Base-by-base conservation (phyloP, 2,329 filamentous ascomycete species). In the Calonectria henricotiae region DNA sequence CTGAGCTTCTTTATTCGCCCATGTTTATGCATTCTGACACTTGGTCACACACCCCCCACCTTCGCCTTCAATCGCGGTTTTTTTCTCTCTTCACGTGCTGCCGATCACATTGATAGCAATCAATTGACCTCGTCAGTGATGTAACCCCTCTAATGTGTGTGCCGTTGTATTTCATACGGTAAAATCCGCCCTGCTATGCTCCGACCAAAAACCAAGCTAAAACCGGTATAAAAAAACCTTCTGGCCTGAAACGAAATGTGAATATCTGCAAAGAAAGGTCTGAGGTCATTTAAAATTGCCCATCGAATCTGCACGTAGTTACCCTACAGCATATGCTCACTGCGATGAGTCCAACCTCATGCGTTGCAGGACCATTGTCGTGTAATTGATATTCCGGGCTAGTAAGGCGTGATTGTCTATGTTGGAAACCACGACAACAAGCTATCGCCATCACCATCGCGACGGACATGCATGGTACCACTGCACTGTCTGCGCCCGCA, bases 401-500 rank as follows among this genome's bases (percentile, higher is more conserved):
- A 6, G 20, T 35, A 39, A 55, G 51, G 12, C 13, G n/a, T 39
- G 5, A 27, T 13, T n/a, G 23, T 37, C 11, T 5, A 17, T 6
- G 20, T 17, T 11, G 3, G 15, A 23, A 15, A 58, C 37, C 12
- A 13, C 17, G 51, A 15, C 30, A 37, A 11, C n/a, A 12, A 39
- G 32, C 32, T n/a, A 25, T 39, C 13, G 20, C 13, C 30, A 39
- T 20, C 20, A 20, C 7, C n/a, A 23, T 37, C 5, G 35, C 35
- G 8, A 11, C 12, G 35, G 5, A 8, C 13, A 39, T 58, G 35
- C 51, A 58, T 58, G 51, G 30, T 25, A 17, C 32, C 32, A 37
- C 32, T 55, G 51, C 51, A 23, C 9, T 23, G 51, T 55, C 51
- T 55, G 51, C 32, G 51, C 51, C 35, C 20, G 32, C n/a, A 37